Percentiles rank a stretch among this genome's conserved stretches.
Evolutionary conservation across 106 monocot species (phyloP).

Genomic region (Dactylorhiza incarnata): DNA sequence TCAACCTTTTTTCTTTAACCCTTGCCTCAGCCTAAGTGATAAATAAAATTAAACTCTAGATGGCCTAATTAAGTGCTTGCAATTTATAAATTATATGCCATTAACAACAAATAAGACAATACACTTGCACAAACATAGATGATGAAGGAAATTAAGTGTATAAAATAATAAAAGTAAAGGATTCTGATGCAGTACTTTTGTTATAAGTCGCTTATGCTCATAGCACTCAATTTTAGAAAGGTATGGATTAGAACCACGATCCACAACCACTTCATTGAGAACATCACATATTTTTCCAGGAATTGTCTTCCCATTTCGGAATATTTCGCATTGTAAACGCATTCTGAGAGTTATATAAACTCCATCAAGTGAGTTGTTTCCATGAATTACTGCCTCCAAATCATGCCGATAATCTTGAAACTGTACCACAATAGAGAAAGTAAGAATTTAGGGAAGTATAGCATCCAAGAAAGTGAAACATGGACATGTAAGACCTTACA

Average conservation of each 20-base stretch:
- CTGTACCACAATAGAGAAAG: slow-evolving; percentile 29
- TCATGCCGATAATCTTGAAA: slow-evolving; percentile 73
- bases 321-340: slow-evolving; percentile 87
- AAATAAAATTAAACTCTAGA: too few relatives aligned
- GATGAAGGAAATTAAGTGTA: not conserved
- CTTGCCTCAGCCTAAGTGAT: too few relatives aligned
- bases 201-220: slow-evolving; percentile 87
- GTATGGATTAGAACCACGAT: slow-evolving; percentile 97
- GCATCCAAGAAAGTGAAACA: slow-evolving; percentile 6
- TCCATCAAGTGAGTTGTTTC: slow-evolving; percentile 82
- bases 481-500: slow-evolving; percentile 33
- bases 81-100: too few relatives aligned
- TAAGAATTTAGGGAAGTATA: slow-evolving; percentile 5
- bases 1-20: too few relatives aligned
- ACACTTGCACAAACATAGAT: not conserved
- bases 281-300: slow-evolving; percentile 96
- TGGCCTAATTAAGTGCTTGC: too few relatives aligned
- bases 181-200: slow-evolving; percentile 57
- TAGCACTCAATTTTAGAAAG: slow-evolving; percentile 99
- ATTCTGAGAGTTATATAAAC: slow-evolving; percentile 97
- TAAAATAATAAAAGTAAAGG: not conserved
- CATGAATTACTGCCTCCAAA: slow-evolving; percentile 86
- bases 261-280: slow-evolving; percentile 95
- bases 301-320: slow-evolving; percentile 80
- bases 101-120: not conserved